phyloP scores from a whole-genome alignment of 2,329 filamentous ascomycete species.

The Huntiella decipiens region DNA sequence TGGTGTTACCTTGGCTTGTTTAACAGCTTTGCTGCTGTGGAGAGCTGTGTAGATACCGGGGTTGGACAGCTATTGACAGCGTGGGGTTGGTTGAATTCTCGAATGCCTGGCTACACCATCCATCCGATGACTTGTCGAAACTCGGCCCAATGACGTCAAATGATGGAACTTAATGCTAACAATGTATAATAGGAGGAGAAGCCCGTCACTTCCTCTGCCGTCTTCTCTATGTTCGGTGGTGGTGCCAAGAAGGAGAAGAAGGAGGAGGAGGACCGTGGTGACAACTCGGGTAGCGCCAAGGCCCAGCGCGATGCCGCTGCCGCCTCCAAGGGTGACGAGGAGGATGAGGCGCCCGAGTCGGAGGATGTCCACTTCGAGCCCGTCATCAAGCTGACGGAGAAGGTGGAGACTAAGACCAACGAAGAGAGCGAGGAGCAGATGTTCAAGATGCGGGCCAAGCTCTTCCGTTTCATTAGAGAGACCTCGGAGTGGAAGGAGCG shows the following conservation, averaged over 20 bases:
- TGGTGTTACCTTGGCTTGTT: no score
- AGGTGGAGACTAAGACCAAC: constrained; percentile 93
- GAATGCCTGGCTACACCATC: no score
- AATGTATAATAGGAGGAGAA: constrained; percentile 13
- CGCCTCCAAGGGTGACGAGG: constrained; percentile 35
- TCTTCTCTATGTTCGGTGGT: constrained; percentile 98
- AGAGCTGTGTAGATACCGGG: no score
- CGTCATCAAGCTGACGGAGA: constrained; percentile 87
- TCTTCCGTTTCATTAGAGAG: constrained; percentile 93
- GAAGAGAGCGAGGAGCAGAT: constrained; percentile 93
- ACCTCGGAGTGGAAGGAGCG: constrained; percentile 97
- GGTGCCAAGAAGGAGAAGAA: constrained; percentile 96
- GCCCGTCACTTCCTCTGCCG: constrained; percentile 39
- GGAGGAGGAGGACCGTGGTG: constrained; percentile 62
- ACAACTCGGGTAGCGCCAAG: constrained; percentile 78
- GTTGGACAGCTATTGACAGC: no score
- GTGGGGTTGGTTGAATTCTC: no score
- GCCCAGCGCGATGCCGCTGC: constrained; percentile 48
- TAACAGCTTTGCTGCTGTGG: no score
- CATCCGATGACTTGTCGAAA: no score
- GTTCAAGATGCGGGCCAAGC: constrained; percentile 99
- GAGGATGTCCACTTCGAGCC: constrained; percentile 95
- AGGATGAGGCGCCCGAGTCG: constrained; percentile 62
- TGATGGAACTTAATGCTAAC: no score
- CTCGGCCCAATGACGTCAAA: no score